Conservation (phyloP, 768 basidiomycete genomes). For the Gloeophyllum trabeum region DNA sequence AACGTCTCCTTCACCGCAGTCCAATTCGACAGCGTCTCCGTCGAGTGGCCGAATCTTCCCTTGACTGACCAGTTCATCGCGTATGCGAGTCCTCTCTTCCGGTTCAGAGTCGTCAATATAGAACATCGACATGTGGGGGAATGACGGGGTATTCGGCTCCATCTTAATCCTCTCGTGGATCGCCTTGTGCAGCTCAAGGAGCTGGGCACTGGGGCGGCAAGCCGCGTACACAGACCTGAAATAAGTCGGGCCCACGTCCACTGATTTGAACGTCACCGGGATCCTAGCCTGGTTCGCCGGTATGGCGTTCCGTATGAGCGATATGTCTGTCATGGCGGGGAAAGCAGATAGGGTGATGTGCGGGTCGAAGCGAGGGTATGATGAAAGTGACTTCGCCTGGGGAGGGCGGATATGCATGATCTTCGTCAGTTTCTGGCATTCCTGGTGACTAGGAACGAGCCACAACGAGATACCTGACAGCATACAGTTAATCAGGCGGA, state of each 20-base stretch:
- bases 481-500: no score
- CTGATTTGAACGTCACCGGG: constrained; percentile 34
- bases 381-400: constrained; percentile 23
- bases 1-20: constrained; percentile 14
- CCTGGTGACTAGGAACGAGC: constrained; percentile 48
- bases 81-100: constrained; percentile 38
- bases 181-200: constrained; percentile 35
- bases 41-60: constrained; percentile 20
- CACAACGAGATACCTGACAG: constrained; percentile 49
- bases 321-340: constrained; percentile 20
- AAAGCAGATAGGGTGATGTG: constrained; percentile 58
- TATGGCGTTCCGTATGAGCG: constrained; percentile 27
- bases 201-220: constrained; percentile 30
- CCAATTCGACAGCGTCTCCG: constrained; percentile 18
- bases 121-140: constrained; percentile 65
- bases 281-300: constrained; percentile 23
- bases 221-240: constrained; percentile 61
- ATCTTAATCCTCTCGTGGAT: constrained; percentile 28
- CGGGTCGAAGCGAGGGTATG: constrained; percentile 51
- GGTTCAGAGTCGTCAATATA: constrained; percentile 64
- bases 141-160: constrained; percentile 39
- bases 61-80: constrained; percentile 26
- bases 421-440: constrained; percentile 29
- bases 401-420: constrained; percentile 32
- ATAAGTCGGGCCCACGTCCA: constrained; percentile 51